phyloP scores from a whole-genome alignment of 805 yeast species.

The Blastobotrys americana region DNA sequence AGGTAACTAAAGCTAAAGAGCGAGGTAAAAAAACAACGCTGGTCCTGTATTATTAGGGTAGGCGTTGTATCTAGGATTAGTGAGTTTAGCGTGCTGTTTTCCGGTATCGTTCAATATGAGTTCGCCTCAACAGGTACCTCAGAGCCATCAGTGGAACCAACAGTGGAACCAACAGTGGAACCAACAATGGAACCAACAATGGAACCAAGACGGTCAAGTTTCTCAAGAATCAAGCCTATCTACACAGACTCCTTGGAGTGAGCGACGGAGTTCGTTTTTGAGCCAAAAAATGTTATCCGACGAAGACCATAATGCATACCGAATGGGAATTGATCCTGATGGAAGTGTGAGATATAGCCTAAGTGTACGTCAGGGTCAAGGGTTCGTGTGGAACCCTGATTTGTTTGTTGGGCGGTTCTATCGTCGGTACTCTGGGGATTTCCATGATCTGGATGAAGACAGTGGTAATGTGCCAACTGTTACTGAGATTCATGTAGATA shows the following conservation, averaged over 20 bases:
- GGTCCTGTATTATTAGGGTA: no score
- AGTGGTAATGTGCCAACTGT: conserved; percentile 15
- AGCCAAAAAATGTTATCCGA: conserved; percentile 22
- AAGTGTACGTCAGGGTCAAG: conserved; percentile 24
- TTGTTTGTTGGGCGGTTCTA: conserved; percentile 22
- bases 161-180: no score
- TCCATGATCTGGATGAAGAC: conserved; percentile 10
- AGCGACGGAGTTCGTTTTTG: conserved; percentile 21
- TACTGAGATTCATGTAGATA: conserved; percentile 18
- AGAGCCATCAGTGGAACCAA: no score
- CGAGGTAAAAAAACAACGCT: no score
- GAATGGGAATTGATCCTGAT: conserved; percentile 18
- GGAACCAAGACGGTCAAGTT: no score
- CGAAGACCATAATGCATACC: conserved; percentile 21
- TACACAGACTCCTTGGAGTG: conserved; percentile 11
- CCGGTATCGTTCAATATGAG: no score
- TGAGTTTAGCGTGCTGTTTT: no score
- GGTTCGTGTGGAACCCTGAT: conserved; percentile 28
- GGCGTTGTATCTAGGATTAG: no score
- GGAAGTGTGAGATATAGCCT: conserved; percentile 21
- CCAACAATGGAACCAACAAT: no score
- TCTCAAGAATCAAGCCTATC: not conserved
- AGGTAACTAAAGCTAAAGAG: no score
- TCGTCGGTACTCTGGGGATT: conserved; percentile 9
- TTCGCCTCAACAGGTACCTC: not conserved